phyloP scores from a whole-genome alignment of 345 rosid species.

The Salix brachista region DNA sequence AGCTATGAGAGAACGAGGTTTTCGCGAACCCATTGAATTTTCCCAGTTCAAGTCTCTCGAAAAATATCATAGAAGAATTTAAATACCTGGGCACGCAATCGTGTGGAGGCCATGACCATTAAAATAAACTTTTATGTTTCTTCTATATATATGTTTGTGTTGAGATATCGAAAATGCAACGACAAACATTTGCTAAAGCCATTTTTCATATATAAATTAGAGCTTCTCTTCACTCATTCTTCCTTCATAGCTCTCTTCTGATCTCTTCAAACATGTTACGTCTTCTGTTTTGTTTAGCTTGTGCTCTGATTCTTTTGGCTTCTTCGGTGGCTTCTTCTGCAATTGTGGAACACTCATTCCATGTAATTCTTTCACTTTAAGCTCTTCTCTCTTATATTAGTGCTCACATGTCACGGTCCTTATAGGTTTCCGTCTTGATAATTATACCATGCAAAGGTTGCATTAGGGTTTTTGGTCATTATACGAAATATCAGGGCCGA shows the following conservation, averaged over 20 bases:
- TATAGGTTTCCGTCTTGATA: background rate
- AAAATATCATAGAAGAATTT: background rate
- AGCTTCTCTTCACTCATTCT: background rate
- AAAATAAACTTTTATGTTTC: background rate
- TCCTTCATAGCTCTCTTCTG: background rate
- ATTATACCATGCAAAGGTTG: background rate
- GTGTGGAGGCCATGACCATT: background rate
- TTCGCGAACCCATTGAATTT: background rate
- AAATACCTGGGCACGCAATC: background rate
- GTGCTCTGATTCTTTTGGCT: conserved; percentile 31
- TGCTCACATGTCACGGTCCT: background rate
- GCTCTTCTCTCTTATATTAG: background rate
- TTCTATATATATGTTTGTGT: background rate
- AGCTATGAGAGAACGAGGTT: background rate
- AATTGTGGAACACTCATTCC: conserved; percentile 65
- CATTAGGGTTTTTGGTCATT: background rate
- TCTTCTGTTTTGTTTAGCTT: conserved; percentile 30
- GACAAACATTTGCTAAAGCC: background rate
- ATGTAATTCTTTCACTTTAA: conserved; percentile 35
- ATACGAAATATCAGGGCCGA: background rate
- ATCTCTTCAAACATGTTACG: conserved; percentile 28
- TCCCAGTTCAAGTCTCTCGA: background rate
- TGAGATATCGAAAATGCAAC: background rate
- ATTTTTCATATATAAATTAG: background rate
- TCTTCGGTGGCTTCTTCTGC: conserved; percentile 58